phyloP scores from a whole-genome alignment of 352 stramenopile species.

The Stephanocyclus meneghinianus region DNA sequence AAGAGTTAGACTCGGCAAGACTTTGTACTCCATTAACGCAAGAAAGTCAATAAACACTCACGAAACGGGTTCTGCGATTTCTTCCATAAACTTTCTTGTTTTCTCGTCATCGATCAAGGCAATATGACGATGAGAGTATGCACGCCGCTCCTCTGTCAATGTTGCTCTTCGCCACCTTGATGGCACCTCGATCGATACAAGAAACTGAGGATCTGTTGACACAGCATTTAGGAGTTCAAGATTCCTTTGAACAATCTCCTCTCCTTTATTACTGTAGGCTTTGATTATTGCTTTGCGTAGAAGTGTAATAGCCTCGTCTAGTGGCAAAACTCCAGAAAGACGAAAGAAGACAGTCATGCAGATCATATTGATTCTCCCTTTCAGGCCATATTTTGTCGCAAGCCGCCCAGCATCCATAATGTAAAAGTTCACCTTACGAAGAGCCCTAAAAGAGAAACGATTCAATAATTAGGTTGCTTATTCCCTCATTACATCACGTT shows the following conservation, averaged over 20 bases:
- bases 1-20: not conserved
- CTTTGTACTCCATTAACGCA: not conserved
- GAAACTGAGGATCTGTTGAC: constrained; percentile 57
- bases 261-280: constrained; percentile 75
- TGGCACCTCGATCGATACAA: constrained; percentile 67
- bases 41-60: not conserved
- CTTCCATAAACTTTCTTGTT: constrained; percentile 71
- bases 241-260: constrained; percentile 78
- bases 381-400: constrained; percentile 66
- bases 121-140: constrained; percentile 58
- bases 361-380: constrained; percentile 81
- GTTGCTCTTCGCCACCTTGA: constrained; percentile 54
- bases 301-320: constrained; percentile 65
- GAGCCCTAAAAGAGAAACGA: constrained; percentile 19
- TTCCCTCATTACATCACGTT: not conserved
- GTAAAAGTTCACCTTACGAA: constrained; percentile 63
- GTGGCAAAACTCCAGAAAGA: constrained; percentile 64
- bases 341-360: constrained; percentile 74
- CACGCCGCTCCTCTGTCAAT: constrained; percentile 46
- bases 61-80: constrained; percentile 67
- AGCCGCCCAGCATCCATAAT: constrained; percentile 77
- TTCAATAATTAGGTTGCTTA: not conserved
- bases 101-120: constrained; percentile 70
- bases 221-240: constrained; percentile 70
- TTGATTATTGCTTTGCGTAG: constrained; percentile 72